These are phyloP conservation scores for Cytospora piceae DNA, from an alignment of 2,329 filamentous ascomycete genomes.

Conservation along the genomic window DNA sequence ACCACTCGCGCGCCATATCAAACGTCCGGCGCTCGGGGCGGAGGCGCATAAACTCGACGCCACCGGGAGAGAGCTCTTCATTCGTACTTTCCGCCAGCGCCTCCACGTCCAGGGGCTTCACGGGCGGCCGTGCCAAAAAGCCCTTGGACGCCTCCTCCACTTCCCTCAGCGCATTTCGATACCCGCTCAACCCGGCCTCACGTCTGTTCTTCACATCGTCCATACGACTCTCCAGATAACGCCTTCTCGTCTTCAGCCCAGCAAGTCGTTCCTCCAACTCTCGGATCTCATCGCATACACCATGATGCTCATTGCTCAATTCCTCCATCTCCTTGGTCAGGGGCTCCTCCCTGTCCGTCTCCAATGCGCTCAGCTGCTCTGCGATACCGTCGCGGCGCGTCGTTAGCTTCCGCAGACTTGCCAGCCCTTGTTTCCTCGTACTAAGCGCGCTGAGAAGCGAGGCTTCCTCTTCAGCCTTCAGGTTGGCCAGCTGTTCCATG, in stretches of 20 bases:
- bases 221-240: constrained; percentile 63
- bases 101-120: constrained; percentile 56
- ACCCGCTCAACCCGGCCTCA: constrained; percentile 74
- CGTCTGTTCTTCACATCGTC: constrained; percentile 66
- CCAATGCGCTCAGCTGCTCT: constrained; percentile 57
- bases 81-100: constrained; percentile 38
- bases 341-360: constrained; percentile 60
- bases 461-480: constrained; percentile 71
- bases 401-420: constrained; percentile 58
- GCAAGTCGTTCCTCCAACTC: constrained; percentile 67
- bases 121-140: constrained; percentile 62
- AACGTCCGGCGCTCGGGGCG: constrained; percentile 68
- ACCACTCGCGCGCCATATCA: constrained; percentile 73
- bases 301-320: constrained; percentile 58
- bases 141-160: constrained; percentile 64
- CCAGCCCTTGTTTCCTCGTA: constrained; percentile 60
- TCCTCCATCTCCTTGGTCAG: constrained; percentile 63
- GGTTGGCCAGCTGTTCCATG: constrained; percentile 64
- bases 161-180: constrained; percentile 67
- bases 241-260: constrained; percentile 62
- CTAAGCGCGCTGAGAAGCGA: constrained; percentile 61
- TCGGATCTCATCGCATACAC: constrained; percentile 65
- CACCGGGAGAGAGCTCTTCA: constrained; percentile 41
- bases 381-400: constrained; percentile 54
- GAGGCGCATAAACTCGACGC: constrained; percentile 61